A percentile compares a stretch with the other conserved stretches of the same genome.
phyloP scores from a whole-genome alignment of 352 stramenopile genomes.

The Globisporangium yorkense region DNA sequence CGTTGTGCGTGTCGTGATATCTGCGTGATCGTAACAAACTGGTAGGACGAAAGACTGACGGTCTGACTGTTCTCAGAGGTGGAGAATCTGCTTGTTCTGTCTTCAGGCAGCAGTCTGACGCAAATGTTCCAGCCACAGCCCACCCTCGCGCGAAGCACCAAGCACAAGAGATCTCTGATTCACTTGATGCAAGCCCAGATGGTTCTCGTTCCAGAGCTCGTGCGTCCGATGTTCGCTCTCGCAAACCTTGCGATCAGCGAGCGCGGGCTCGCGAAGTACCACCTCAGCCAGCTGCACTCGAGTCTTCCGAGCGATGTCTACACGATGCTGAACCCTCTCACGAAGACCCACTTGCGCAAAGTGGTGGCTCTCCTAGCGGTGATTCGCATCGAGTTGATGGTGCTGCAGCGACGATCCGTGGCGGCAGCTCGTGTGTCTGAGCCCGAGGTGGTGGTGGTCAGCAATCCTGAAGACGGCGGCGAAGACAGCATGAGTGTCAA shows the following conservation, averaged over 20 bases:
- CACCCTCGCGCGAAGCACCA: background rate
- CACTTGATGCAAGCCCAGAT: background rate
- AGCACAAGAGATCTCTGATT: background rate
- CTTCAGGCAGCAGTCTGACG: conserved; percentile 29
- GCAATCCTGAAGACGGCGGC: background rate
- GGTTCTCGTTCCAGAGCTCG: conserved; percentile 10
- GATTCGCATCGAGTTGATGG: conserved; percentile 29
- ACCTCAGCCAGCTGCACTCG: conserved; percentile 22
- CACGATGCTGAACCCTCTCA: conserved; percentile 36
- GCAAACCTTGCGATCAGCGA: conserved; percentile 16
- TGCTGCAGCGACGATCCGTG: conserved; percentile 14
- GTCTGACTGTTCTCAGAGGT: background rate
- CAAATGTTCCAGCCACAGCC: conserved; percentile 12
- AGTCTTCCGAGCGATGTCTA: conserved; percentile 35
- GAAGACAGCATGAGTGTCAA: conserved; percentile 5
- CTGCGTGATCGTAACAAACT: background rate
- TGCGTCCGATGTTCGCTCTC: conserved; percentile 35
- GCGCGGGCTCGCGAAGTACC: conserved; percentile 19
- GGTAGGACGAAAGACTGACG: background rate
- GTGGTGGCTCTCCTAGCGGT: conserved; percentile 20
- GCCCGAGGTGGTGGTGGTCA: background rate
- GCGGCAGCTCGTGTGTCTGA: background rate
- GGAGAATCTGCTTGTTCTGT: conserved; percentile 36
- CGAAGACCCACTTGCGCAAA: conserved; percentile 16
- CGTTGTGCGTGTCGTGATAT: background rate